Evolutionary conservation across 139 green algal species (phyloP).

Genomic region (Closterium sp.): DNA sequence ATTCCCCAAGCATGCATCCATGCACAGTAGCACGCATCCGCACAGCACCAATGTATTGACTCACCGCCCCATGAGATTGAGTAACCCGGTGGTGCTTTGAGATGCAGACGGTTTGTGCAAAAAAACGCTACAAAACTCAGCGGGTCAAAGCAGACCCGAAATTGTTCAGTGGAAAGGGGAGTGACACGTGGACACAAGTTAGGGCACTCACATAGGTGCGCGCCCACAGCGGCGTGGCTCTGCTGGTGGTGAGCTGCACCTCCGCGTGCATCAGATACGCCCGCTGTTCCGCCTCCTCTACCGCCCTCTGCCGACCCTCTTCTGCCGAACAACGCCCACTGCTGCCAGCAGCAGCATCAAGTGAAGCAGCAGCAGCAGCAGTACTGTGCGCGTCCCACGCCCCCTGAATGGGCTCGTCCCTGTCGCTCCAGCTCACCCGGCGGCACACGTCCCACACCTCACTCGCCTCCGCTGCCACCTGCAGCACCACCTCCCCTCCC

Average conservation of each 20-base stretch:
- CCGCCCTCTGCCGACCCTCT: background rate
- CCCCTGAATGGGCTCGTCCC: conserved; percentile 38
- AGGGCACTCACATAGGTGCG: conserved; percentile 29
- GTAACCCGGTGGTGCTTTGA: no score
- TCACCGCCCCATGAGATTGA: no score
- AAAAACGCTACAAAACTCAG: no score
- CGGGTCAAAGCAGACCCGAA: no score
- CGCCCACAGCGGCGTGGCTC: conserved; percentile 31
- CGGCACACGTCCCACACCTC: conserved; percentile 47
- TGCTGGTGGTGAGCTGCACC: conserved; percentile 11
- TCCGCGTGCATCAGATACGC: conserved; percentile 50
- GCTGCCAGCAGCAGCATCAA: background rate
- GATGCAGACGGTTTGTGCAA: no score
- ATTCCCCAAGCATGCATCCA: no score
- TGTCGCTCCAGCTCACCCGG: conserved; percentile 25
- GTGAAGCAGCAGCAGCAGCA: background rate
- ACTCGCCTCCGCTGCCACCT: conserved; percentile 16
- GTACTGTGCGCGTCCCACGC: conserved; percentile 19
- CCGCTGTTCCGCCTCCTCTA: conserved; percentile 18
- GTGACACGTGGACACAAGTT: no score
- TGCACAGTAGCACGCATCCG: background rate
- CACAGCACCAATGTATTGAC: no score
- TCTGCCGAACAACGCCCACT: background rate
- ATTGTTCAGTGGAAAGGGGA: no score
- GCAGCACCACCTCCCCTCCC: background rate